Evolutionary conservation across 1,284 basidiomycete genomes (phyloP), one percentile per base, ranked within the genome.

Genomic region (Tylopilus sp.): DNA sequence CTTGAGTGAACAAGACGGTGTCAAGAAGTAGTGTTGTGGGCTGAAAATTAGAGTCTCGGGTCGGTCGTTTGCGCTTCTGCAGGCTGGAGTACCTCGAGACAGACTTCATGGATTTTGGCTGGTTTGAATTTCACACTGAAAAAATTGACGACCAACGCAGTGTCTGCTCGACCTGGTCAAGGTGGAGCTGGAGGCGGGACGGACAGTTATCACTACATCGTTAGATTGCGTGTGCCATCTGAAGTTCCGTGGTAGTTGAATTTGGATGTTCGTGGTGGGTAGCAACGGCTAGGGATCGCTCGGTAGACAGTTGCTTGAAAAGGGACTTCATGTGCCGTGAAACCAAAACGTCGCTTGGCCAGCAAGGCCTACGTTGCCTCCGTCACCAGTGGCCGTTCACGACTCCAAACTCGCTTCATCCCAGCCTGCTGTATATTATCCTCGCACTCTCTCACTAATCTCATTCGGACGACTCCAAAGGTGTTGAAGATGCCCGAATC

Each of bases 401-500:
- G 11, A 13, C 21, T 37, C 36, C 12, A 37, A 26, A 31, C n/a
- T 45, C 10, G 23, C 9, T 39, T 49, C 48, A 34, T 40, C 39
- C 34, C n/a, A 30, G n/a, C 9, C 31, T 6, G 26, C 35, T 30
- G 43, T 61, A 51, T 5, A 49, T 42, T 59, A 56, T 35, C 6
- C 9, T 16, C 11, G 12, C 19, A 15, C 38, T 34, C 26, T 38
- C 19, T 10, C 19, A 1, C 38, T 50, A 64, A 49, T 50, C 18
- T 33, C 33, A 38, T 34, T 36, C 43, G 35, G 42, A 48, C 55
- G 36, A 52, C 42, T 16, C 37, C 16, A 43, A 45, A 29, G n/a
- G 29, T 30, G 25, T 34, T 16, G 12, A 19, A 18, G 21, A 50
- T 55, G 58, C 36, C 54, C 29, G 71, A 71, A 64, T 58, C 71